Evolutionary conservation across 2,329 filamentous ascomycete species (phyloP).

Genomic region (Apiospora rasikravindrae): DNA sequence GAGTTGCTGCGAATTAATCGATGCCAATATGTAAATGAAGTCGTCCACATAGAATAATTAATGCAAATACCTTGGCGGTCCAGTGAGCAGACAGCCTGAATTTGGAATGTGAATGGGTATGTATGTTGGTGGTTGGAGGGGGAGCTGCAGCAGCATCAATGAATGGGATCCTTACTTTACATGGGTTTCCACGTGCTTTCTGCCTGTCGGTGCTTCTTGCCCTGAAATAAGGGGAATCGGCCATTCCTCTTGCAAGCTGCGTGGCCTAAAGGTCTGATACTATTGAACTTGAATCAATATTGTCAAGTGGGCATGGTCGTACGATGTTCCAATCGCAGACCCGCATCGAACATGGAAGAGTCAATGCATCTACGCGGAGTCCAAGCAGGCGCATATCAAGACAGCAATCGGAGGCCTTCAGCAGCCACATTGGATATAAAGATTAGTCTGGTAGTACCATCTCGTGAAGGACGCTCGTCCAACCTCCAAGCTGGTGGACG

Average conservation of each 20-base stretch:
- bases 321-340: too few relatives aligned
- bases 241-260: too few relatives aligned
- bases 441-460: slow-evolving; percentile 73
- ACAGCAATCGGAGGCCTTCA: slow-evolving; percentile 50
- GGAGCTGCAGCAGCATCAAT: not conserved
- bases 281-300: too few relatives aligned
- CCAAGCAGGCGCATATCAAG: too few relatives aligned
- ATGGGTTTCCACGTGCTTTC: not conserved
- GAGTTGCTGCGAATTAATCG: too few relatives aligned
- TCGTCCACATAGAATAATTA: too few relatives aligned
- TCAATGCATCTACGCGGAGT: not conserved
- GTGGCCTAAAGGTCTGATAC: too few relatives aligned
- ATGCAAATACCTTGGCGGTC: not conserved
- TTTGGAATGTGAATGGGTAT: not conserved
- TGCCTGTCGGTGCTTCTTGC: not conserved
- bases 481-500: not conserved
- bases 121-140: not conserved
- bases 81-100: not conserved
- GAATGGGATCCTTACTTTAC: not conserved
- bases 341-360: too few relatives aligned
- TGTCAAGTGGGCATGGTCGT: too few relatives aligned
- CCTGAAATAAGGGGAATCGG: too few relatives aligned
- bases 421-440: slow-evolving; percentile 68
- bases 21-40: too few relatives aligned
- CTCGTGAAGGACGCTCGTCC: slow-evolving; percentile 53